A percentile compares a stretch with the other conserved stretches of the same genome.
These are phyloP conservation scores for Macrophomina pseudophaseolina DNA, from an alignment of 2,329 filamentous ascomycete species.

Conservation along the genomic window DNA sequence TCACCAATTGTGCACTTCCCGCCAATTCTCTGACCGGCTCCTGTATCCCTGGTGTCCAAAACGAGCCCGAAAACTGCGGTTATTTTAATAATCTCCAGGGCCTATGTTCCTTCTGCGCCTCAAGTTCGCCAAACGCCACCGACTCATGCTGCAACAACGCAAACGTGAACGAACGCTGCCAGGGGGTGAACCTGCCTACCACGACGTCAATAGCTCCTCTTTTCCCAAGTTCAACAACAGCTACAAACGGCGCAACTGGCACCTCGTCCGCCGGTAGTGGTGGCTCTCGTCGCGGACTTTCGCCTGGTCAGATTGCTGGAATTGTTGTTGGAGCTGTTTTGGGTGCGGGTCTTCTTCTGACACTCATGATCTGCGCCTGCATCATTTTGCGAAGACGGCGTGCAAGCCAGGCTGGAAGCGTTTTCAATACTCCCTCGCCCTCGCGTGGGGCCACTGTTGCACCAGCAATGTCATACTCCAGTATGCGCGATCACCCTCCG, in stretches of 20 bases:
- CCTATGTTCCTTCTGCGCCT: slow-evolving; percentile 84
- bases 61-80: slow-evolving; percentile 88
- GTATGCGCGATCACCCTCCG: slow-evolving; percentile 65
- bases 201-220: slow-evolving; percentile 66
- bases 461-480: slow-evolving; percentile 48
- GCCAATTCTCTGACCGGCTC: slow-evolving; percentile 74
- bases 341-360: slow-evolving; percentile 71
- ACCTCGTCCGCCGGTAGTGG: slow-evolving; percentile 39
- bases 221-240: slow-evolving; percentile 67
- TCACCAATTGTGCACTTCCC: slow-evolving; percentile 85
- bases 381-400: slow-evolving; percentile 62
- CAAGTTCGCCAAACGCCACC: slow-evolving; percentile 85
- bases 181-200: slow-evolving; percentile 76
- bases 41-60: slow-evolving; percentile 77
- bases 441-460: slow-evolving; percentile 44
- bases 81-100: slow-evolving; percentile 74
- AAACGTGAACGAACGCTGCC: slow-evolving; percentile 74
- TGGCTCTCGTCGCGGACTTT: slow-evolving; percentile 58
- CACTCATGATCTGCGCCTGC: slow-evolving; percentile 65
- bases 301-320: slow-evolving; percentile 88
- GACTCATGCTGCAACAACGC: slow-evolving; percentile 93
- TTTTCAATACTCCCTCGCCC: slow-evolving; percentile 90
- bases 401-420: slow-evolving; percentile 69
- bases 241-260: slow-evolving; percentile 43
- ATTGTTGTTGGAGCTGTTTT: slow-evolving; percentile 82